Evolutionary conservation across 2,329 filamentous ascomycete species (phyloP).

Genomic region (Orbilia quercus): DNA sequence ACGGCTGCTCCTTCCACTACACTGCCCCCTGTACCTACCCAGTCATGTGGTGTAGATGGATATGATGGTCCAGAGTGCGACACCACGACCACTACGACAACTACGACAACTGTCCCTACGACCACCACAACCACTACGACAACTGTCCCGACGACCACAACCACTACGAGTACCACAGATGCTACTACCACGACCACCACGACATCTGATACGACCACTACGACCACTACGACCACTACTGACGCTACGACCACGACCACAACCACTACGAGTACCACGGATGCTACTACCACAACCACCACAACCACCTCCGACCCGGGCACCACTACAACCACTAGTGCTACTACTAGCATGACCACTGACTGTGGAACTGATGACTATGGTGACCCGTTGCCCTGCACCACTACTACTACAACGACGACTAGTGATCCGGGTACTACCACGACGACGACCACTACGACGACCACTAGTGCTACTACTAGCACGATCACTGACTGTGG

Average conservation of each 20-base stretch:
- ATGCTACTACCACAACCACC: neutral
- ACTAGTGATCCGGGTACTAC: too few species aligned
- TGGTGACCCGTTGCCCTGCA: too few species aligned
- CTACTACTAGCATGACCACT: neutral
- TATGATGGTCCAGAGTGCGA: neutral
- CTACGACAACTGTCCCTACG: neutral
- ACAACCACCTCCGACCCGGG: neutral
- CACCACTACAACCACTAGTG: neutral
- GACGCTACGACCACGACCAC: too few species aligned
- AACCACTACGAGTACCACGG: neutral
- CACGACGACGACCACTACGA: too few species aligned
- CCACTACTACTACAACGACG: too few species aligned
- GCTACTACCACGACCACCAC: neutral
- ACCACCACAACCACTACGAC: constrained; percentile 7
- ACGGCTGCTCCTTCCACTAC: neutral
- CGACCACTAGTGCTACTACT: too few species aligned
- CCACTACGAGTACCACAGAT: constrained; percentile 1
- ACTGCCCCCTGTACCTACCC: neutral
- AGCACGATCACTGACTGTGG: too few species aligned
- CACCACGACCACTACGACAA: neutral
- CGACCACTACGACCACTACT: neutral
- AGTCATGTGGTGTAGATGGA: neutral
- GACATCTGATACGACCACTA: constrained; percentile 1
- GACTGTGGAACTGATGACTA: too few species aligned
- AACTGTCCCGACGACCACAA: neutral